These are phyloP conservation scores for Areca catechu DNA, from an alignment of 176 grass and related monocot genomes.

Conservation along the genomic window DNA sequence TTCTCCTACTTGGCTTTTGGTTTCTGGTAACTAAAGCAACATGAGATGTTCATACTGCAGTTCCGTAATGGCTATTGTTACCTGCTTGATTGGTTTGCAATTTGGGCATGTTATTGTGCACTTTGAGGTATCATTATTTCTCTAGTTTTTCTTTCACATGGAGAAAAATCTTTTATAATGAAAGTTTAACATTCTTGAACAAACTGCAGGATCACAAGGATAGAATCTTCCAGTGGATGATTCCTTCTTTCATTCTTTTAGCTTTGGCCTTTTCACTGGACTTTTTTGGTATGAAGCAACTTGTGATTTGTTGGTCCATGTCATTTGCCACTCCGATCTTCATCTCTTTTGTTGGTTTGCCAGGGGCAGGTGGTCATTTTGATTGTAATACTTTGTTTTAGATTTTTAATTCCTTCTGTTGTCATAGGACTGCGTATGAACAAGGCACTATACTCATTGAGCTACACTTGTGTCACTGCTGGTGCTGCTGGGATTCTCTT, in stretches of 20 bases:
- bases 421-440: conserved; percentile 56
- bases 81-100: conserved; percentile 81
- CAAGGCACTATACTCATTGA: conserved; percentile 65
- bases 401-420: not conserved
- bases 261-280: conserved; percentile 45
- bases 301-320: not conserved
- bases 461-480: conserved; percentile 58
- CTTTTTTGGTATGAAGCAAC: conserved; percentile 40
- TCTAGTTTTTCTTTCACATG: not conserved
- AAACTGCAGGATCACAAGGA: conserved; percentile 39
- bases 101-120: conserved; percentile 65
- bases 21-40: not conserved
- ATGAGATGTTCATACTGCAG: conserved; percentile 15
- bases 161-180: not conserved
- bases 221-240: conserved; percentile 48
- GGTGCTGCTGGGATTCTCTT: conserved; percentile 57
- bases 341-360: no score
- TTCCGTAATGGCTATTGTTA: conserved; percentile 69
- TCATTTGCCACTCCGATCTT: no score
- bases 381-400: not conserved
- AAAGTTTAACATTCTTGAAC: not conserved
- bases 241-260: conserved; percentile 41
- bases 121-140: conserved; percentile 38
- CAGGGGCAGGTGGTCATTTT: not conserved
- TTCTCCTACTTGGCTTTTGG: not conserved